Conservation (phyloP, 371 early-diverging fungal genomes). For the Mortierella sp. region DNA sequence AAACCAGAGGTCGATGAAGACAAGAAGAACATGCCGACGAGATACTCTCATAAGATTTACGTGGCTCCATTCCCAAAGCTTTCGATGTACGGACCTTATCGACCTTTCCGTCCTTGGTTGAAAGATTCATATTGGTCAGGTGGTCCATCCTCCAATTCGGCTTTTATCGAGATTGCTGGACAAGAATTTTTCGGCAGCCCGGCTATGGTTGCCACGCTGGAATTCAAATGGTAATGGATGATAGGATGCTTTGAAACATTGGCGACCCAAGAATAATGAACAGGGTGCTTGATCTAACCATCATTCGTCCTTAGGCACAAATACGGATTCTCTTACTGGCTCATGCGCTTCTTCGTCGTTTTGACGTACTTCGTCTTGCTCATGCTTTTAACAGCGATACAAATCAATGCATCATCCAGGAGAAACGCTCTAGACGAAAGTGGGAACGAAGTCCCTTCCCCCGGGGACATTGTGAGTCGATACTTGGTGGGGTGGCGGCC, state of each 20-base stretch:
- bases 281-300: not conserved
- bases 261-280: not conserved
- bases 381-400: constrained; percentile 31
- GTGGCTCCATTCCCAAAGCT: constrained; percentile 53
- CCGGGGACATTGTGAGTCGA: not conserved
- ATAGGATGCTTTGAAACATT: not conserved
- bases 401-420: constrained; percentile 6
- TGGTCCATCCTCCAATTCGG: constrained; percentile 25
- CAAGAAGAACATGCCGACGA: constrained; percentile 12
- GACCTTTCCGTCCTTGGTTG: constrained; percentile 29
- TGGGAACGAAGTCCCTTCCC: not conserved
- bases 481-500: constrained; percentile 29
- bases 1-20: constrained; percentile 25
- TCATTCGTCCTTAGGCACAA: constrained; percentile 34
- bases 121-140: constrained; percentile 9
- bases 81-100: constrained; percentile 50
- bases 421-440: not conserved
- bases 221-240: constrained; percentile 45
- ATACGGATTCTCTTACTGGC: constrained; percentile 38
- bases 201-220: constrained; percentile 48
- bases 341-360: constrained; percentile 20
- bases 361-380: constrained; percentile 31
- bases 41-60: constrained; percentile 43
- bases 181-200: constrained; percentile 52
- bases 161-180: constrained; percentile 46